Evolutionary conservation across 805 yeast species (phyloP).

Genomic region (Teunomyces stri): DNA sequence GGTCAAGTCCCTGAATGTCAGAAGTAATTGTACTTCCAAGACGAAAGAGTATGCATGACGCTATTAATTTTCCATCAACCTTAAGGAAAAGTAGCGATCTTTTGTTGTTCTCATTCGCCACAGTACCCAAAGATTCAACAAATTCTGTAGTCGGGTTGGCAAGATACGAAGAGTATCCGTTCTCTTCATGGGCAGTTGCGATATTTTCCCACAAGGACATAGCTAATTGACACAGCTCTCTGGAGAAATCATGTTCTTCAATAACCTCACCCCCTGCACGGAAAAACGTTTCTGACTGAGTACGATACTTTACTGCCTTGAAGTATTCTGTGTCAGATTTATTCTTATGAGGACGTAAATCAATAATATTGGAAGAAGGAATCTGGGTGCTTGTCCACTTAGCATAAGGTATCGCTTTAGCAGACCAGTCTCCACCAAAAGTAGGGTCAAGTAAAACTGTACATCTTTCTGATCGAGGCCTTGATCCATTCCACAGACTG

Average conservation of each 20-base stretch:
- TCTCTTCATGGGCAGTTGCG: slow-evolving; percentile 32
- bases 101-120: slow-evolving; percentile 17
- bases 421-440: slow-evolving; percentile 29
- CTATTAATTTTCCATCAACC: slow-evolving; percentile 34
- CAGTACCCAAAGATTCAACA: slow-evolving; percentile 27
- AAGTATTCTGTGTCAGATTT: slow-evolving; percentile 31
- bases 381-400: slow-evolving; percentile 36
- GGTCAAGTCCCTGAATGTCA: slow-evolving; percentile 43
- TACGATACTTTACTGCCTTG: slow-evolving; percentile 40
- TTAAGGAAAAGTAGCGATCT: slow-evolving; percentile 38
- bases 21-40: slow-evolving; percentile 45
- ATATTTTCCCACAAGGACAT: slow-evolving; percentile 38
- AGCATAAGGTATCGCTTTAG: slow-evolving; percentile 30
- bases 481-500: slow-evolving; percentile 31
- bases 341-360: slow-evolving; percentile 33
- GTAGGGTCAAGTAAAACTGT: slow-evolving; percentile 37
- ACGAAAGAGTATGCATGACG: slow-evolving; percentile 41
- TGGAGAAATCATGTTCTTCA: slow-evolving; percentile 29
- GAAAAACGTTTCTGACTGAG: slow-evolving; percentile 32
- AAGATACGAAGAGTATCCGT: slow-evolving; percentile 37
- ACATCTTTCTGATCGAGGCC: slow-evolving; percentile 21
- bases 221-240: slow-evolving; percentile 26
- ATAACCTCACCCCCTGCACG: slow-evolving; percentile 33
- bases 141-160: slow-evolving; percentile 31
- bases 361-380: slow-evolving; percentile 42